These are phyloP conservation scores for Rhodotorula sp. DNA, from an alignment of 1,284 basidiomycete species.

Conservation along the genomic window DNA sequence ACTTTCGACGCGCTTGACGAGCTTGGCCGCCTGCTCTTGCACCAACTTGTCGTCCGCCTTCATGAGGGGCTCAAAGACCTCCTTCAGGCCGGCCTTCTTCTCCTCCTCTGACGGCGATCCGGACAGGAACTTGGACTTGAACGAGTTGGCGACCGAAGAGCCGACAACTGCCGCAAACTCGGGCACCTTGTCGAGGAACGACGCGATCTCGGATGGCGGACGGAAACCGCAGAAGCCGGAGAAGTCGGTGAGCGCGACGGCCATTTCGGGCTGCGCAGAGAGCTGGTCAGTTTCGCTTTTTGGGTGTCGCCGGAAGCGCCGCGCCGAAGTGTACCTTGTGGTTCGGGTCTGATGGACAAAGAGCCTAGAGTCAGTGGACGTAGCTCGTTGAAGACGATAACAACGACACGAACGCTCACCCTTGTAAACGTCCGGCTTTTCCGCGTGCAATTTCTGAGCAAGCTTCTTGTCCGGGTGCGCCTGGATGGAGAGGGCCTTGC, in stretches of 20 bases:
- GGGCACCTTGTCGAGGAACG: slow-evolving; percentile 66
- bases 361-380: background rate
- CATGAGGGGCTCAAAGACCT: slow-evolving; percentile 81
- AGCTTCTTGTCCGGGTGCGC: slow-evolving; percentile 93
- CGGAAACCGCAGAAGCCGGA: slow-evolving; percentile 87
- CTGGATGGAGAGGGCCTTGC: slow-evolving; percentile 94
- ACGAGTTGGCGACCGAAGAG: slow-evolving; percentile 57
- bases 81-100: slow-evolving; percentile 60
- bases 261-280: slow-evolving; percentile 78
- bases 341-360: slow-evolving; percentile 68
- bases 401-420: slow-evolving; percentile 55
- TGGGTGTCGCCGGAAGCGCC: fast-evolving
- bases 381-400: background rate
- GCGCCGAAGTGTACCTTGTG: slow-evolving; percentile 62
- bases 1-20: slow-evolving; percentile 63
- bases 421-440: slow-evolving; percentile 83
- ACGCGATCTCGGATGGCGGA: slow-evolving; percentile 69
- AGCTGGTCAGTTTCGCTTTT: background rate
- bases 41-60: slow-evolving; percentile 61
- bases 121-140: slow-evolving; percentile 50
- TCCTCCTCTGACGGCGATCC: slow-evolving; percentile 54
- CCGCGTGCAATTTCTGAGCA: slow-evolving; percentile 71
- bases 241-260: slow-evolving; percentile 89
- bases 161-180: slow-evolving; percentile 77
- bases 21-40: slow-evolving; percentile 59